Base-by-base conservation (phyloP, 352 stramenopile species). In the Pythium apleroticum region DNA sequence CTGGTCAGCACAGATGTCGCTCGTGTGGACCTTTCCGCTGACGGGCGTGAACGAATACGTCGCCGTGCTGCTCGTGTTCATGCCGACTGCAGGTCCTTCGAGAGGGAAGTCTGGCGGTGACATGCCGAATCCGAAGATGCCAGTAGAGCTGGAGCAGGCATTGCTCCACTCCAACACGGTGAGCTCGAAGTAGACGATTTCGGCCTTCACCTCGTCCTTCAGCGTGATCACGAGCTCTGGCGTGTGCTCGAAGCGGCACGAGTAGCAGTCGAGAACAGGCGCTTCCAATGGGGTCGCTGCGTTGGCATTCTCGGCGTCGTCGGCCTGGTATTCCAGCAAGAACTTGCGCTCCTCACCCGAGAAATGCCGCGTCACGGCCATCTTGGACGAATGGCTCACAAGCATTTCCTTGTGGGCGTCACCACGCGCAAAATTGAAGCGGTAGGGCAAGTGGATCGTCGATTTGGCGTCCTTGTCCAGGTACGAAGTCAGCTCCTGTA, bases 161-260 rank as follows among this genome's bases (percentile, higher is more conserved):
- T 59, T 68, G 25, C 61, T 80, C 83, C 84, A 90, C 37, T 94
- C 85, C 2, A 89, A 46, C 0, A 96, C 66, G 1, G 79, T 88
- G 14, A 94, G 72, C 64, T 96, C 87, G 60, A 90, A 94, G 56
- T 96, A 96, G 28, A 91, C 68, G 52, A 94, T 76, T 55, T 89
- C 79, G 35, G 87, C 82, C 52, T 94, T 92, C 14, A 91, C 35
- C 15, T 84, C 60, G 46, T 89, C 74, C 31, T 82, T 77, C 68
- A 95, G 78, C 10, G 76, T 84, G 69, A 92, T 87, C 28, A 91
- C 64, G 2, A 95, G 65, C 63, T 80, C 76, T 11, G 85, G 82
- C 0, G 81, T 92, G 63, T 93, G 73, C 28, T 93, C 88, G 70
- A 95, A 96, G 2, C 88, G 84, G 30, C 84, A 91, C n/a, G 88